phyloP scores from a whole-genome alignment of 257 asterid species.

The Capsicum baccatum region DNA sequence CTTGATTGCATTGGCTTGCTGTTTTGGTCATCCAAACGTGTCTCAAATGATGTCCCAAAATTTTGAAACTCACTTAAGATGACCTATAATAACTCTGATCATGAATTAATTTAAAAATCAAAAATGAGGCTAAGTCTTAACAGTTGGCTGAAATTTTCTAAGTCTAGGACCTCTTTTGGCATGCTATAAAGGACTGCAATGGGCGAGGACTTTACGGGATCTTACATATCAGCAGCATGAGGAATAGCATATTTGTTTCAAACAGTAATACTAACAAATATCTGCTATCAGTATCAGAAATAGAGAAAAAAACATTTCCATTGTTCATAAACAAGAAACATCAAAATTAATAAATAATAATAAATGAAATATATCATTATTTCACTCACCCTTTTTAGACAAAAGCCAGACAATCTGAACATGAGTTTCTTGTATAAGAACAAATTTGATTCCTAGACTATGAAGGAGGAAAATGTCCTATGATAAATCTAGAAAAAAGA shows the following conservation, averaged over 20 bases:
- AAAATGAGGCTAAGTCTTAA: too few relatives aligned
- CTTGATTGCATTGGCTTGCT: too few relatives aligned
- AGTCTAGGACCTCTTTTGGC: too few relatives aligned
- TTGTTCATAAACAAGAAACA: not conserved
- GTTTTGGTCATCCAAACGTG: too few relatives aligned
- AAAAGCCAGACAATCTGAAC: constrained; percentile 86
- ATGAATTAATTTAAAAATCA: too few relatives aligned
- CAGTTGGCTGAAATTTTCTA: too few relatives aligned
- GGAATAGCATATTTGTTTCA: not conserved
- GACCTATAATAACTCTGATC: too few relatives aligned
- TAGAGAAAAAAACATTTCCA: not conserved
- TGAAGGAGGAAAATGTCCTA: constrained; percentile 95
- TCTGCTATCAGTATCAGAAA: not conserved
- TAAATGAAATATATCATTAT: not conserved
- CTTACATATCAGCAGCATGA: not conserved
- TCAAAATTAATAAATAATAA: not conserved
- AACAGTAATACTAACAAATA: not conserved
- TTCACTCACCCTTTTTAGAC: constrained; percentile 64
- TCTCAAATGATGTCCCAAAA: too few relatives aligned
- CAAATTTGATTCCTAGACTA: constrained; percentile 92
- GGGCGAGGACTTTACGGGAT: too few relatives aligned
- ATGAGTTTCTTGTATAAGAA: constrained; percentile 93
- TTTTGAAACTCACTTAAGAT: too few relatives aligned
- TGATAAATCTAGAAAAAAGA: not conserved
- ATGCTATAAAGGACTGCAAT: too few relatives aligned